Percentiles rank a stretch among this genome's conserved stretches.
Conservation (phyloP, 257 asterid genomes). For the Knoxia roxburghii region DNA sequence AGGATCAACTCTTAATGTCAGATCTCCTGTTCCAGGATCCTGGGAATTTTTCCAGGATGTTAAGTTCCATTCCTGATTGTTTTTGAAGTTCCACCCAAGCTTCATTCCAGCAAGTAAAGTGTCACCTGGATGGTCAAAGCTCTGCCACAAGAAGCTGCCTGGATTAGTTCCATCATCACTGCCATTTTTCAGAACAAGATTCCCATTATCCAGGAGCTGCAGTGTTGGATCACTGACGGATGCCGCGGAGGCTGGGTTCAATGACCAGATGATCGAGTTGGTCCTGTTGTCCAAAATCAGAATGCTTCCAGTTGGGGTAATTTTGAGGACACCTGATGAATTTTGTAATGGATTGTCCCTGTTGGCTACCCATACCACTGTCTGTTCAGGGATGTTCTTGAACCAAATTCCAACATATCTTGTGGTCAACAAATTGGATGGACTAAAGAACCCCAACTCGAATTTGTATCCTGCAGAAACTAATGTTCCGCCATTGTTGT, state of each 20-base stretch:
- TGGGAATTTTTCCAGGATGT: conserved; percentile 32
- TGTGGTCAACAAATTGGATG: not conserved
- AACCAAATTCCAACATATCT: conserved; percentile 29
- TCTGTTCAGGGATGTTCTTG: conserved; percentile 27
- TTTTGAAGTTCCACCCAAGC: conserved; percentile 30
- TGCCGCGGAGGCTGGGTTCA: conserved; percentile 18
- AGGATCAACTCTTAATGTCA: conserved; percentile 21
- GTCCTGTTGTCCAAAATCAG: conserved; percentile 11
- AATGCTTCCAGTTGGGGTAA: conserved; percentile 23
- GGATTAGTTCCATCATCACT: not conserved
- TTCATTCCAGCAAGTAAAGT: conserved; percentile 40
- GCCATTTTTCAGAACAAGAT: conserved; percentile 25
- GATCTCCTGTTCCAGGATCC: conserved; percentile 32
- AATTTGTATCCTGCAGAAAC: conserved; percentile 14
- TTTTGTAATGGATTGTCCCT: conserved; percentile 22
- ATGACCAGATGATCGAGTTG: conserved; percentile 27
- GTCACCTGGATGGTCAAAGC: conserved; percentile 39
- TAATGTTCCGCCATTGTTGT: conserved; percentile 17
- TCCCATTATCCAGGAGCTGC: conserved; percentile 37
- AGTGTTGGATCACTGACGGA: conserved; percentile 15
- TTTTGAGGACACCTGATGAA: conserved; percentile 15
- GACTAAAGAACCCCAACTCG: conserved; percentile 24
- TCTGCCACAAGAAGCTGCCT: conserved; percentile 28
- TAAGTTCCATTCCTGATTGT: conserved; percentile 25
- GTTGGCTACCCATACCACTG: conserved; percentile 40